Evolutionary conservation across 2,329 filamentous ascomycete genomes (phyloP).

Genomic region (Rugonectria rugulosa): DNA sequence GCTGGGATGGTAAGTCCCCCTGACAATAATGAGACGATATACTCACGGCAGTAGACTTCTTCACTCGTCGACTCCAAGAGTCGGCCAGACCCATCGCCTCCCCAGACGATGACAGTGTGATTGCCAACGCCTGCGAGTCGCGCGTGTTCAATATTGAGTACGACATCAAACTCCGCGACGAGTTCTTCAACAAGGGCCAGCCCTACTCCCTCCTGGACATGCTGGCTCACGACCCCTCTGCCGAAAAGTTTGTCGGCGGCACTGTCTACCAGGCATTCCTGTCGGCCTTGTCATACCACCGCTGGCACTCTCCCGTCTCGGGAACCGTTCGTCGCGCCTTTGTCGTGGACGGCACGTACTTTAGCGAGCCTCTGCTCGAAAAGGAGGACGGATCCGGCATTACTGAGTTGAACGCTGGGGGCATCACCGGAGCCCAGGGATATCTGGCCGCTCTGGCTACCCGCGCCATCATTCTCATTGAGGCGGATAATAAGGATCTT

Average conservation of each 20-base stretch:
- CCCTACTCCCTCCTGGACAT: constrained; percentile 72
- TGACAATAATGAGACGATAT: neutral
- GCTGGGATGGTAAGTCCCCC: constrained; percentile 64
- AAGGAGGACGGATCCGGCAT: constrained; percentile 37
- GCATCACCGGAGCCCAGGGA: constrained; percentile 63
- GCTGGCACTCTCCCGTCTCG: constrained; percentile 74
- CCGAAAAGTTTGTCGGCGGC: constrained; percentile 65
- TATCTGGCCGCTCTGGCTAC: constrained; percentile 75
- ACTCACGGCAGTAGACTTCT: constrained; percentile 57
- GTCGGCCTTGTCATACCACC: constrained; percentile 72
- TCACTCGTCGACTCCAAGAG: constrained; percentile 65
- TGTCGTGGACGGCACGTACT: constrained; percentile 71
- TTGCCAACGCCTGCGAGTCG: constrained; percentile 72
- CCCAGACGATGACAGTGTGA: constrained; percentile 60
- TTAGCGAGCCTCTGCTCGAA: constrained; percentile 62
- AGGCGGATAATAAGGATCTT: constrained; percentile 72
- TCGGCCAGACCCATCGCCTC: constrained; percentile 64
- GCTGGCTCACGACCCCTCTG: constrained; percentile 63
- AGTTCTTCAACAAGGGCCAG: constrained; percentile 74
- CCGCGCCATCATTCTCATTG: constrained; percentile 72
- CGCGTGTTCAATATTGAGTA: constrained; percentile 61
- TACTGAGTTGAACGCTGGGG: constrained; percentile 39
- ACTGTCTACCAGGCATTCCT: constrained; percentile 77
- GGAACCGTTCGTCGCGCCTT: constrained; percentile 66
- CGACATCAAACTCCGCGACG: constrained; percentile 62